Base-by-base conservation (phyloP, 345 rosid species). In the Citrus cavaleriei region DNA sequence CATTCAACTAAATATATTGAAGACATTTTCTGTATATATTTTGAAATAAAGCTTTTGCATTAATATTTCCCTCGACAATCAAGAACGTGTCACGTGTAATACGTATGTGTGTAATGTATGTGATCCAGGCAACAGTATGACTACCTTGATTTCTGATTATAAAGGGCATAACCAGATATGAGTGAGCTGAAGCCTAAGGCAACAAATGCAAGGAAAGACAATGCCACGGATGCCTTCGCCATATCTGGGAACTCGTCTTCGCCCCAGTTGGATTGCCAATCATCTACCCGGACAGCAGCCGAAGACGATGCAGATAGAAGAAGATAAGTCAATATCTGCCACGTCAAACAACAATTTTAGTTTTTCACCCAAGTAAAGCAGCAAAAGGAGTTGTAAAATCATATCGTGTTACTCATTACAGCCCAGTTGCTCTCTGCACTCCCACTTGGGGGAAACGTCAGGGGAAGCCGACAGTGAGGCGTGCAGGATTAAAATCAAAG, bases 241-340 rank as follows among this genome's bases (percentile, higher is more conserved):
- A 95, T 90, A 69, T 84, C 78, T 1, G 95, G 95, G 88, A 95
- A 95, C 85, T 88, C 86, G 77, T 92, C 98, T 67, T 81, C 78
- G 9, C 98, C 98, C 97, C 98, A 92, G 55, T 95, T 91, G 30
- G 86, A 87, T 84, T 87, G 87, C 98, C 98, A 93, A 76, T 95
- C 94, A 37, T 92, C 98, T 0, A 93, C 90, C 51, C 98, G 84
- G 19, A 91, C 90, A 7, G 92, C 86, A 25, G 98, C 97, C 2
- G 98, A 88, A 22, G 98, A 90, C 67, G 98, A 91, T 10, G 98
- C 90, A 4, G 98, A 93, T 74, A 93, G 79, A 76, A 92, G 92
- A 80, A 95, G 98, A 87, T 93, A 95, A 21, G 92, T 85, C 78
- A 95, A 28, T 60, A 90, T 71, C 98, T 93, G 90, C 83, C 78